These are phyloP conservation scores for Tagetes erecta DNA, from an alignment of 129 eudicot species.

Conservation along the genomic window DNA sequence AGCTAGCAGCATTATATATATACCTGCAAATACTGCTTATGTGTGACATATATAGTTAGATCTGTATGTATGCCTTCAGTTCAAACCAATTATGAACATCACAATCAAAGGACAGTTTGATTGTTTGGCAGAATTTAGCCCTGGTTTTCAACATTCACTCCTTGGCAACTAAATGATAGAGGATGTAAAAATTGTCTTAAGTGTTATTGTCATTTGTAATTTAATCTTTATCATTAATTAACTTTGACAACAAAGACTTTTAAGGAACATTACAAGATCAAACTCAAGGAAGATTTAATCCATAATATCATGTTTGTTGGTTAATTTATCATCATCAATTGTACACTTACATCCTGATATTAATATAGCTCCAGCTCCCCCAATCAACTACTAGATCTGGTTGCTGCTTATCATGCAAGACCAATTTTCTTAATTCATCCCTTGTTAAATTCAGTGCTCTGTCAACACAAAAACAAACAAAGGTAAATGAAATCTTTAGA, in stretches of 20 bases:
- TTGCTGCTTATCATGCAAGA: background rate
- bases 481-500: background rate
- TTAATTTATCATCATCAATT: constrained; percentile 12
- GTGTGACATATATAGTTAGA: background rate
- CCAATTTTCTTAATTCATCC: background rate
- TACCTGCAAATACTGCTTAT: background rate
- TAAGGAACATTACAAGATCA: constrained; percentile 6
- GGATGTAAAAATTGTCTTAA: background rate
- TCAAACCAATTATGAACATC: background rate
- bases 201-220: background rate
- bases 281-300: constrained; percentile 9
- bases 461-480: background rate
- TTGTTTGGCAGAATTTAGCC: background rate
- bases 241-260: constrained; percentile 4
- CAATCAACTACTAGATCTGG: constrained; percentile 12
- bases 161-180: constrained; percentile 1
- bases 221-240: background rate
- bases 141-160: background rate
- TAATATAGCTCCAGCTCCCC: constrained; percentile 14
- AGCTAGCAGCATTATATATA: background rate
- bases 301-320: constrained; percentile 10
- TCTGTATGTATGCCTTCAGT: background rate
- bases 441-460: constrained; percentile 9
- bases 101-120: background rate
- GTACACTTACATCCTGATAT: constrained; percentile 27